Conservation (phyloP, 2,329 filamentous ascomycete species). For the Fusarium subtropicale region DNA sequence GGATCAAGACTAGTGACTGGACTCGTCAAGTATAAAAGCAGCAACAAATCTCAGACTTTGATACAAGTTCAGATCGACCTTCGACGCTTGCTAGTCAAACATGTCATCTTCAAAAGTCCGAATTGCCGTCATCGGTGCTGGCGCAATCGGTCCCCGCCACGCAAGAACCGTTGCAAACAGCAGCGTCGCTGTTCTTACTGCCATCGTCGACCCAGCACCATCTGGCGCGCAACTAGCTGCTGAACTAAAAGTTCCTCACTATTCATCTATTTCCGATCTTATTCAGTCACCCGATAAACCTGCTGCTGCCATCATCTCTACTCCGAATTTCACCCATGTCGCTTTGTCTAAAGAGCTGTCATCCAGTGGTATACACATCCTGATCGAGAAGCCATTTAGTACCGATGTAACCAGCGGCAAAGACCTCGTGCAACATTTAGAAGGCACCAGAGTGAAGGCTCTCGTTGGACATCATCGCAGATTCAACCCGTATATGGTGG, state of each 20-base stretch:
- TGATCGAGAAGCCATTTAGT: conserved; percentile 69
- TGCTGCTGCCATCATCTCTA: conserved; percentile 68
- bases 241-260: conserved; percentile 41
- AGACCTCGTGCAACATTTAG: conserved; percentile 47
- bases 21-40: neutral
- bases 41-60: neutral
- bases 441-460: conserved; percentile 53
- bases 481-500: conserved; percentile 67
- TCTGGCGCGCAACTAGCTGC: conserved; percentile 36
- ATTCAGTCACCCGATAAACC: conserved; percentile 56
- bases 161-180: conserved; percentile 46
- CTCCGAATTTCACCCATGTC: conserved; percentile 69
- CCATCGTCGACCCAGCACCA: conserved; percentile 49
- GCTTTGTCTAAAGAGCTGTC: conserved; percentile 61
- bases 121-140: conserved; percentile 48
- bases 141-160: conserved; percentile 50
- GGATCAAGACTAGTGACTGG: neutral
- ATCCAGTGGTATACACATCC: conserved; percentile 60
- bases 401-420: conserved; percentile 54
- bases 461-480: conserved; percentile 69
- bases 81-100: accelerated
- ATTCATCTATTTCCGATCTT: conserved; percentile 55
- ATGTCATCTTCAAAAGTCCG: neutral
- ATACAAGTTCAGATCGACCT: neutral
- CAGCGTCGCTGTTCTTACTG: conserved; percentile 40